These are phyloP conservation scores for Hevea brasiliensis DNA, from an alignment of 345 rosid genomes.

Conservation along the genomic window DNA sequence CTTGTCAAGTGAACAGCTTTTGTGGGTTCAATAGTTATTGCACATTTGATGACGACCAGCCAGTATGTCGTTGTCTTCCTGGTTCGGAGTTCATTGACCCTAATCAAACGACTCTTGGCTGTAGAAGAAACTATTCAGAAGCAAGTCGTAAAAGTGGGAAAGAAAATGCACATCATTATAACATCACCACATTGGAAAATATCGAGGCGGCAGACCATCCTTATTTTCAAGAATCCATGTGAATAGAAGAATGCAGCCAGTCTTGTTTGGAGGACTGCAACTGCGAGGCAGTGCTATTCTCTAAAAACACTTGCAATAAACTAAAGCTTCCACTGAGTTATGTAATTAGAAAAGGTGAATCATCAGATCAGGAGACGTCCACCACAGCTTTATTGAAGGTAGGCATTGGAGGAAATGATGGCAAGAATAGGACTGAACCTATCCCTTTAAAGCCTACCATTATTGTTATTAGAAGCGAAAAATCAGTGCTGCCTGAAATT, in stretches of 20 bases:
- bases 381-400: constrained; percentile 1
- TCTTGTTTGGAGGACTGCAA: constrained; percentile 30
- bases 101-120: background rate
- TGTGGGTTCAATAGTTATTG: too few relatives aligned
- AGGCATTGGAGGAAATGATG: background rate
- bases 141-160: background rate
- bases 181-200: background rate
- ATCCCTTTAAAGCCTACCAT: background rate
- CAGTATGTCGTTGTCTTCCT: constrained; percentile 17
- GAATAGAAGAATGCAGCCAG: constrained; percentile 7
- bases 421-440: background rate
- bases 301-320: background rate
- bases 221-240: background rate
- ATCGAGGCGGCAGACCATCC: background rate
- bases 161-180: background rate
- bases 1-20: background rate
- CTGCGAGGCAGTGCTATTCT: constrained; percentile 16
- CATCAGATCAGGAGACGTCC: background rate
- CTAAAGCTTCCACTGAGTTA: constrained; percentile 4
- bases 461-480: background rate
- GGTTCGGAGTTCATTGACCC: constrained; percentile 14
- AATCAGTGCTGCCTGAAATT: background rate
- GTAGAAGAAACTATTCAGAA: background rate
- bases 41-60: background rate
- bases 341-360: background rate